These are phyloP conservation scores for Arxiozyma heterogenica DNA, from an alignment of 1,139 yeast genomes.

Conservation along the genomic window DNA sequence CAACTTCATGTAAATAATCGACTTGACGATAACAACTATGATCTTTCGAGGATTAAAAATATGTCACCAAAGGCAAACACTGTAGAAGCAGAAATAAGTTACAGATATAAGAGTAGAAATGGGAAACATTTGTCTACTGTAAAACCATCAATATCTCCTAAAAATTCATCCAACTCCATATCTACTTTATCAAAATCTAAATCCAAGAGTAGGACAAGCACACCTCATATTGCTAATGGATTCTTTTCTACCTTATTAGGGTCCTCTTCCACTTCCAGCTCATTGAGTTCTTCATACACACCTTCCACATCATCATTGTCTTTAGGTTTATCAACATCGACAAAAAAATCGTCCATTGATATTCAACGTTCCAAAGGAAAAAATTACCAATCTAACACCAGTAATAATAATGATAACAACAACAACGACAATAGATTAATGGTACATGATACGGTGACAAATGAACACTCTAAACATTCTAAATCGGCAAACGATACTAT, in stretches of 20 bases:
- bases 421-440: not conserved
- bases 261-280: constrained; percentile 4
- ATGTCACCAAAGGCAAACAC: constrained; percentile 8
- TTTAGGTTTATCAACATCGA: not conserved
- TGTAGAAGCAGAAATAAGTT: constrained; percentile 17
- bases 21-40: constrained; percentile 11
- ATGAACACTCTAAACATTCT: not conserved
- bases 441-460: not conserved
- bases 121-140: not conserved
- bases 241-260: constrained; percentile 21
- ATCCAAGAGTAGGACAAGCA: constrained; percentile 10
- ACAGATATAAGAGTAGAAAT: constrained; percentile 15
- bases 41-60: constrained; percentile 10
- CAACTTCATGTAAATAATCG: constrained; percentile 20
- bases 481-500: not conserved
- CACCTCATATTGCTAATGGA: constrained; percentile 10
- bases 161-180: not conserved
- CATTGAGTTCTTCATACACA: not conserved
- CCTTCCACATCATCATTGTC: constrained; percentile 5
- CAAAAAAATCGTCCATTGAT: not conserved
- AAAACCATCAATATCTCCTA: not conserved
- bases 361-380: not conserved
- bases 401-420: not conserved
- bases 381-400: not conserved
- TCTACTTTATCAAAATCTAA: not conserved